phyloP scores from a whole-genome alignment of 129 eudicot species.

The Pulicaria dysenterica region DNA sequence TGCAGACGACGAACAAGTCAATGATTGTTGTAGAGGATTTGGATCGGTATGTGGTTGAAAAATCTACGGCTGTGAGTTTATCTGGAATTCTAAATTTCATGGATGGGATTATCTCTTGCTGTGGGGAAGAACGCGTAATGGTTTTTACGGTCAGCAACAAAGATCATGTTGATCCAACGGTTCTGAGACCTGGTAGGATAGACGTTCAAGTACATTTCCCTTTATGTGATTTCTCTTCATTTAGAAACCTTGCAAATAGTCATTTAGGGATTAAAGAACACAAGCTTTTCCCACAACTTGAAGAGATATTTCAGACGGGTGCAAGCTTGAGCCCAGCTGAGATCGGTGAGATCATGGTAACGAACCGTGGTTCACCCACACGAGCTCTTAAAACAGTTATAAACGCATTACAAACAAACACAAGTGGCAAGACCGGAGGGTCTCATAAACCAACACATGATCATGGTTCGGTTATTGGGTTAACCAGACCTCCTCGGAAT shows the following conservation, averaged over 20 bases:
- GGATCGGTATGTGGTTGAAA: slow-evolving; percentile 52
- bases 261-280: slow-evolving; percentile 88
- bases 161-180: slow-evolving; percentile 60
- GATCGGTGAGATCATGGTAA: slow-evolving; percentile 82
- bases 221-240: slow-evolving; percentile 71
- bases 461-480: not conserved
- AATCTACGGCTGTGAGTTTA: slow-evolving; percentile 55
- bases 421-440: slow-evolving; percentile 12
- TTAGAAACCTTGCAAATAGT: slow-evolving; percentile 65
- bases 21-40: slow-evolving; percentile 76
- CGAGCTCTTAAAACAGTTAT: slow-evolving; percentile 82
- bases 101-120: slow-evolving; percentile 80
- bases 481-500: slow-evolving; percentile 16
- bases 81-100: slow-evolving; percentile 71
- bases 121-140: slow-evolving; percentile 92
- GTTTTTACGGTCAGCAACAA: slow-evolving; percentile 75
- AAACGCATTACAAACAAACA: slow-evolving; percentile 48
- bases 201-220: slow-evolving; percentile 83
- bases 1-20: slow-evolving; percentile 67
- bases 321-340: slow-evolving; percentile 84
- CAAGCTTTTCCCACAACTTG: slow-evolving; percentile 80
- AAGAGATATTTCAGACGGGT: slow-evolving; percentile 78
- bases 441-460: slow-evolving; percentile 18
- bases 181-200: slow-evolving; percentile 78
- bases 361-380: slow-evolving; percentile 80